These are phyloP conservation scores for Knufia fluminis DNA, from an alignment of 2,329 filamentous ascomycete genomes.

Conservation along the genomic window DNA sequence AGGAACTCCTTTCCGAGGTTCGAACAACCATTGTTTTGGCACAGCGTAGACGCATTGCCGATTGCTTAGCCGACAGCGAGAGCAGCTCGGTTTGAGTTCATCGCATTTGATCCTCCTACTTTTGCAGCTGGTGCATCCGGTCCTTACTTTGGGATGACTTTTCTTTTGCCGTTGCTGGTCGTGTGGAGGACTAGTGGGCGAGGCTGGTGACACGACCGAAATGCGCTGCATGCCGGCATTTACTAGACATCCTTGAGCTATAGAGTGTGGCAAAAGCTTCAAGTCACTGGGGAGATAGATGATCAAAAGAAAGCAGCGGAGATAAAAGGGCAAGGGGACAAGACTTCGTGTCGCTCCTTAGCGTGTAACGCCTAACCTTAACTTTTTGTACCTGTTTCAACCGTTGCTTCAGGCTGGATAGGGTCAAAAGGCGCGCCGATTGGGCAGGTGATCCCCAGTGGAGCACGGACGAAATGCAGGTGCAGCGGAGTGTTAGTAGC, in stretches of 20 bases:
- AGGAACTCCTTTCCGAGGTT: neutral
- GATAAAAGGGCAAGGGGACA: too few relatives aligned
- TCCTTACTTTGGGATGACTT: conserved; percentile 19
- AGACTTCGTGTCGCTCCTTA: too few relatives aligned
- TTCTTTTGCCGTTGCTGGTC: conserved; percentile 17
- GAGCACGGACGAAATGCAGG: too few relatives aligned
- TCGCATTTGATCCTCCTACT: conserved; percentile 20
- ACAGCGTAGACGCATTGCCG: conserved; percentile 5
- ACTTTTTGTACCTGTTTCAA: too few relatives aligned
- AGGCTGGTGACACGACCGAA: neutral
- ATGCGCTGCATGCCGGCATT: neutral
- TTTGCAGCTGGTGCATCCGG: conserved; percentile 19
- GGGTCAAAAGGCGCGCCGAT: too few relatives aligned
- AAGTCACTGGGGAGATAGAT: too few relatives aligned
- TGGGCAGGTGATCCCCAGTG: too few relatives aligned
- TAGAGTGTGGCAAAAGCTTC: too few relatives aligned
- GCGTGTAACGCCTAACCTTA: too few relatives aligned
- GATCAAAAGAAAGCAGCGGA: too few relatives aligned
- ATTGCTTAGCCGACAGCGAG: conserved; percentile 11
- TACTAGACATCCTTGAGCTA: neutral
- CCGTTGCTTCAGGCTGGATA: too few relatives aligned
- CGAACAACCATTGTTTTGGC: conserved; percentile 4
- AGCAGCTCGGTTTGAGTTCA: conserved; percentile 17
- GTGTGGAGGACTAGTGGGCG: conserved; percentile 1
- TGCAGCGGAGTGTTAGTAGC: too few relatives aligned